Base-by-base conservation (phyloP, 2,329 filamentous ascomycete genomes). In the Colletotrichum salicis region DNA sequence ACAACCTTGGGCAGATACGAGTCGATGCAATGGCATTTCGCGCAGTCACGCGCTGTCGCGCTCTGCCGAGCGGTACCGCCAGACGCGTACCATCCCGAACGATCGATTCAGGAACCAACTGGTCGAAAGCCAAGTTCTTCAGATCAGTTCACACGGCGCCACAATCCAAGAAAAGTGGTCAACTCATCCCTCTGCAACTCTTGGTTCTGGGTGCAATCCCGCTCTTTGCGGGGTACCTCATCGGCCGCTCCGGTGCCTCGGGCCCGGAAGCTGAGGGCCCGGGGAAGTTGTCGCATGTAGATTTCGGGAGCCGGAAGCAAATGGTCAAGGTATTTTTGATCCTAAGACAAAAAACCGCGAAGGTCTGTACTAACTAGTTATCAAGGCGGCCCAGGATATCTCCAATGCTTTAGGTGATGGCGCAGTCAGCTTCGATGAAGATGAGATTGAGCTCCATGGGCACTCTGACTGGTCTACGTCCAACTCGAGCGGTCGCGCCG, bases 401-500 rank as follows among this genome's bases (percentile, higher is more conserved):
- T 55, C 51, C 6, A 12, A 22, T 1, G 35, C 77, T 11, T 79
- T 92, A 4, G 90, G 90, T 27, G 83, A 89, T 51, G 90, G 91
- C 64, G 80, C 86, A 1, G 87, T 94, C 60, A 91, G 86, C 76
- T 89, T 88, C 13, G 91, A 94, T 76, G 84, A 88, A 55, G 90
- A 91, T 54, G 90, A 91, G 56, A 81, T 93, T 2, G 86, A 89
- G 24, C 81, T 84, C 57, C 92, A 94, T 77, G 91, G 91, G 15
- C 90, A 89, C 79, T 93, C 91, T 0, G 91, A 93, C 77, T 93
- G 91, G 91, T 92, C 90, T 0, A 89, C 89, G 1, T 87, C 91
- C 75, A 93, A 94, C 76, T 88, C 89, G 33, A 85, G 89, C 35
- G 86, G 85, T 24, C 83, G 92, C 1, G 90, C 92, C 0, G 87